These are phyloP conservation scores for Arabidopsis arenosa DNA, from an alignment of 345 rosid genomes.

Conservation along the genomic window DNA sequence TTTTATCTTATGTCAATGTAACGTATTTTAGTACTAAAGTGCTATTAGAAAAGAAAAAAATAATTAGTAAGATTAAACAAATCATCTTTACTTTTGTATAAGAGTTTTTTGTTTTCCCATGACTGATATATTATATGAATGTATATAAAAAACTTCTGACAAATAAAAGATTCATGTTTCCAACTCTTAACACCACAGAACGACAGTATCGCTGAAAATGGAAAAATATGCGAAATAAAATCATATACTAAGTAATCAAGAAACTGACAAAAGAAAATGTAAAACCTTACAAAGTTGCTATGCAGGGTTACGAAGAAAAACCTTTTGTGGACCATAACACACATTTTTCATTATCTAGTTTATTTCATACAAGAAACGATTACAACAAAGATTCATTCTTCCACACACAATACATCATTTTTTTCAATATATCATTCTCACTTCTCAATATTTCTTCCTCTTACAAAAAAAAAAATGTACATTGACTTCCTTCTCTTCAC, in stretches of 20 bases:
- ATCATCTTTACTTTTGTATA: not conserved
- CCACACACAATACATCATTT: constrained; percentile 17
- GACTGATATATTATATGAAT: not conserved
- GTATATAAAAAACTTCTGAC: too few species aligned
- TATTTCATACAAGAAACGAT: not conserved
- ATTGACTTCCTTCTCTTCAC: not conserved
- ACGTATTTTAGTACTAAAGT: not conserved
- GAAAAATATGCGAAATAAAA: not conserved
- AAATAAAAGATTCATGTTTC: not conserved
- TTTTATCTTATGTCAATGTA: not conserved
- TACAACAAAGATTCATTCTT: constrained; percentile 12
- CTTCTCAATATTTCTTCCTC: not conserved
- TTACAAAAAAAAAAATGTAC: constrained; percentile 38
- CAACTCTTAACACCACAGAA: not conserved
- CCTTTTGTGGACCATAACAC: not conserved
- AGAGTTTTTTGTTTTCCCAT: too few species aligned
- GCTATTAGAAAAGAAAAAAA: not conserved
- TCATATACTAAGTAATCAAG: not conserved
- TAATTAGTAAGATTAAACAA: not conserved
- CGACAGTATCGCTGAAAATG: not conserved
- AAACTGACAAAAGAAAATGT: not conserved
- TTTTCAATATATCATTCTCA: not conserved
- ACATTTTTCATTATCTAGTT: not conserved
- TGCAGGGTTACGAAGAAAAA: not conserved
- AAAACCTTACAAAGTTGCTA: too few species aligned